Conservation (phyloP, 805 yeast species). For the Metschnikowia proteae region DNA sequence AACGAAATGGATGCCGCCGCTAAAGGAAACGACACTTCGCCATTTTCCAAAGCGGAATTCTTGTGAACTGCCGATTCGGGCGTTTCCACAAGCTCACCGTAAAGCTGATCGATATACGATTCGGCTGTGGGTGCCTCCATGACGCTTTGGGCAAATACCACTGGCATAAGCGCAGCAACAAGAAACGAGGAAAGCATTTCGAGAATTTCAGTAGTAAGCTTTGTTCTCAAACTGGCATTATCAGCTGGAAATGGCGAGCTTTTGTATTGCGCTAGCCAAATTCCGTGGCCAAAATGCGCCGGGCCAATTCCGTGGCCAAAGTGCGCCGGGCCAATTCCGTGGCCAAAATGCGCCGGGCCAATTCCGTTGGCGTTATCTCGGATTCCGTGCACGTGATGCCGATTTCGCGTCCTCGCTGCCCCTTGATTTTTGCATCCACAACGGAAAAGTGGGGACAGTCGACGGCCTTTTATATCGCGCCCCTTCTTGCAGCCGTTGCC, state of each 20-base stretch:
- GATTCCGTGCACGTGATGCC: background rate
- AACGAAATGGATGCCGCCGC: background rate
- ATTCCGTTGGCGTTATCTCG: background rate
- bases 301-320: background rate
- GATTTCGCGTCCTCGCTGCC: background rate
- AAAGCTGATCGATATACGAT: constrained; percentile 16
- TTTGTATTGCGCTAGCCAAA: background rate
- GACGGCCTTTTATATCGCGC: background rate
- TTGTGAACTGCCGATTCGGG: constrained; percentile 7
- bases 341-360: background rate
- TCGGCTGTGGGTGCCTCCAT: background rate
- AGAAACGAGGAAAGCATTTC: background rate
- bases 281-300: background rate
- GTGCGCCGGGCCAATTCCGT: background rate
- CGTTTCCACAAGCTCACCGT: constrained; percentile 14
- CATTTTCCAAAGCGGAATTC: constrained; percentile 2
- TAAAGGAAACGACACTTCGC: background rate
- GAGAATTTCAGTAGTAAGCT: background rate
- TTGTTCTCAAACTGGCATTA: background rate
- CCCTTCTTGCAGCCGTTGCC: background rate
- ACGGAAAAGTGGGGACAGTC: background rate
- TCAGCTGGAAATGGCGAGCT: background rate
- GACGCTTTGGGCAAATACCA: background rate
- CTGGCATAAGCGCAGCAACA: background rate
- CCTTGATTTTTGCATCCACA: too few species aligned